A percentile compares a stretch with the other conserved stretches of the same genome.
These are phyloP conservation scores for Trichoderma aggressivum DNA, from an alignment of 2,329 filamentous ascomycete genomes.

Conservation along the genomic window DNA sequence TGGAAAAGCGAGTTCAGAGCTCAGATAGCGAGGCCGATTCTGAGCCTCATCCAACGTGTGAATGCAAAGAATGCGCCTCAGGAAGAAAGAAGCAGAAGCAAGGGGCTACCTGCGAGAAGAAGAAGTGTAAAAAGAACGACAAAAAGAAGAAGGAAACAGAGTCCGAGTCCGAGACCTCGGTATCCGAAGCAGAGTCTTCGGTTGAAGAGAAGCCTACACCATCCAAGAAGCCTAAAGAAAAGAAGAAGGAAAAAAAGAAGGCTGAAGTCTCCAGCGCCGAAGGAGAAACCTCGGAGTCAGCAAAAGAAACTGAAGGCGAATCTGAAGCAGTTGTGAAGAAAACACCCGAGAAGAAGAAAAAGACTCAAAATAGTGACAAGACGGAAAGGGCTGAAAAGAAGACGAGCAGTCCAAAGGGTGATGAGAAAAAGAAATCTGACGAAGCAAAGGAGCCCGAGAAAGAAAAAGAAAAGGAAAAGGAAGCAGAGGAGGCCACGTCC, in stretches of 20 bases:
- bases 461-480: constrained; percentile 1
- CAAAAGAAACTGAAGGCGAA: constrained; percentile 15
- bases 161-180: constrained; percentile 19
- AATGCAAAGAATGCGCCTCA: constrained; percentile 27
- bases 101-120: constrained; percentile 9
- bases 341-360: constrained; percentile 4
- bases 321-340: neutral
- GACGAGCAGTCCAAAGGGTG: neutral
- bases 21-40: constrained; percentile 30
- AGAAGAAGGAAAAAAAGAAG: constrained; percentile 10
- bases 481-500: neutral
- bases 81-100: constrained; percentile 15
- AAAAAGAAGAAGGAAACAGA: constrained; percentile 18
- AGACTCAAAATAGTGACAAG: constrained; percentile 12
- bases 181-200: constrained; percentile 24
- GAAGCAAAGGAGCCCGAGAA: neutral
- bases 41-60: constrained; percentile 35
- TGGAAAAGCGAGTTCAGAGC: constrained; percentile 20
- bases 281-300: constrained; percentile 17
- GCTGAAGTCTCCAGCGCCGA: constrained; percentile 3
- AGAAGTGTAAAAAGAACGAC: constrained; percentile 26
- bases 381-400: neutral
- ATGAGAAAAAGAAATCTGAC: neutral
- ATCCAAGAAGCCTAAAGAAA: constrained; percentile 11
- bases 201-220: neutral